Evolutionary conservation across 164 flowering plant species (phyloP).

Genomic region (Aristolochia californica): DNA sequence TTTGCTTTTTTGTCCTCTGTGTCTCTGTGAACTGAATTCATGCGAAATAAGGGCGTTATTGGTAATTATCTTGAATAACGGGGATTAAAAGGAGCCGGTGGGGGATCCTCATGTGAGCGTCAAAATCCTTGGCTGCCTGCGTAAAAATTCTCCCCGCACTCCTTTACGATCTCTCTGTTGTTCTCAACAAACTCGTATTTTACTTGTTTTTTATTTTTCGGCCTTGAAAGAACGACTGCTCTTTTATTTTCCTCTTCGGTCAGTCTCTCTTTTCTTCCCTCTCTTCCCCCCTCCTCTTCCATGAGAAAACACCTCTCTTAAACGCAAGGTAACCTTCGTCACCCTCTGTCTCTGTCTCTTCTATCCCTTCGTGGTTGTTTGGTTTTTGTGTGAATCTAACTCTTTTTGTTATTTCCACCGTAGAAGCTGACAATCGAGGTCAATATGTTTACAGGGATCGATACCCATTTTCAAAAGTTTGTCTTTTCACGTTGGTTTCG

Average conservation of each 20-base stretch:
- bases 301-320: not conserved
- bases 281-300: not conserved
- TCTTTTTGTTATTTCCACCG: not conserved
- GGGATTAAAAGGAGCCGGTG: not conserved
- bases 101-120: not conserved
- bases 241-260: not conserved
- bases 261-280: not conserved
- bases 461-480: slow-evolving; percentile 16
- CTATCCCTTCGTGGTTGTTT: not conserved
- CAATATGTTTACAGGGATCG: slow-evolving; percentile 8
- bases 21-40: too few species aligned
- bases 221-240: slow-evolving; percentile 1
- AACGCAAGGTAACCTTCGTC: slow-evolving; percentile 16
- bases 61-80: too few species aligned
- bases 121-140: not conserved
- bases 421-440: slow-evolving; percentile 17
- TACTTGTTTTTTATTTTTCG: not conserved
- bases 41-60: too few species aligned
- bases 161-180: not conserved
- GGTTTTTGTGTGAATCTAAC: not conserved
- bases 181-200: slow-evolving; percentile 2
- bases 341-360: slow-evolving; percentile 23
- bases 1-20: too few species aligned
- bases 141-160: not conserved
- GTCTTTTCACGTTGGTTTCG: slow-evolving; percentile 14